These are phyloP conservation scores for Apiospora koreana DNA, from an alignment of 2,329 filamentous ascomycete genomes.

Conservation along the genomic window DNA sequence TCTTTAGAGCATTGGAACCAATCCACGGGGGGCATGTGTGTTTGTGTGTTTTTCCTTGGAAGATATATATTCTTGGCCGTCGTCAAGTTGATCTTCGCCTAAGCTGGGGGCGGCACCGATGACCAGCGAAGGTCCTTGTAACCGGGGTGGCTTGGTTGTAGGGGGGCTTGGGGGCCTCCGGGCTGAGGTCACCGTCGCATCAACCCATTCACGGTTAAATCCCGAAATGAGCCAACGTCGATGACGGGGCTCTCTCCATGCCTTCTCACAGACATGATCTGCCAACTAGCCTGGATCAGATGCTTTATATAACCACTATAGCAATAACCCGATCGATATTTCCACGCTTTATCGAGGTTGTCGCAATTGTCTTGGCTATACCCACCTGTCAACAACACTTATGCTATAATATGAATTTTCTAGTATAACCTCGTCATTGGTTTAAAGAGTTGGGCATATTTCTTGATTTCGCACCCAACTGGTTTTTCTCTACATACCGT, in stretches of 20 bases:
- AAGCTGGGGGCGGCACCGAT: not conserved
- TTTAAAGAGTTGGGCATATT: not conserved
- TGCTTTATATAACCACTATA: not conserved
- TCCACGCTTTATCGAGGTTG: not conserved
- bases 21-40: not conserved
- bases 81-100: not conserved
- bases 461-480: not conserved
- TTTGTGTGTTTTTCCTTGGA: not conserved
- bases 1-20: not conserved
- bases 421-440: constrained; percentile 3
- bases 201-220: constrained; percentile 2
- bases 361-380: not conserved
- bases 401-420: not conserved
- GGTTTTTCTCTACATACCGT: not conserved
- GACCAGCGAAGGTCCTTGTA: not conserved
- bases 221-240: not conserved
- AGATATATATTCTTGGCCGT: not conserved
- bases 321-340: not conserved
- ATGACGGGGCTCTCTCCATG: not conserved
- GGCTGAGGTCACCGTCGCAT: not conserved
- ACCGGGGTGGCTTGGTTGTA: not conserved
- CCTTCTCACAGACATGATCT: constrained; percentile 1
- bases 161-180: not conserved
- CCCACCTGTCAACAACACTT: constrained; percentile 1
- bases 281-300: not conserved